phyloP scores from a whole-genome alignment of 345 rosid genomes.

The Noccaea bulbosa region DNA sequence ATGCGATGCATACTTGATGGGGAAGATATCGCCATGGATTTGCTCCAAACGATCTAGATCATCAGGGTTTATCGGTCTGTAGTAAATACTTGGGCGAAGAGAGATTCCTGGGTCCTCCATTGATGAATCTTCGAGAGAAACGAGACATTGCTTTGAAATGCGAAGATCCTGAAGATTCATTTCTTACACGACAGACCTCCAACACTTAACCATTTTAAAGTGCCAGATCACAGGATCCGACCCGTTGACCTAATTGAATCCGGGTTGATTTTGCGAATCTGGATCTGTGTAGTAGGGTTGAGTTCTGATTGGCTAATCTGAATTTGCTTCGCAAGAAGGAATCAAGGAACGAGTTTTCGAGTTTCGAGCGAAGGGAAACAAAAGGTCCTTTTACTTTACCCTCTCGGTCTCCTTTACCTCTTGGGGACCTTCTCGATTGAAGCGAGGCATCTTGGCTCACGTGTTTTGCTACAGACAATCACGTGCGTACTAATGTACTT shows the following conservation, averaged over 20 bases:
- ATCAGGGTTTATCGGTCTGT: slow-evolving; percentile 63
- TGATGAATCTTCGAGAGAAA: slow-evolving; percentile 43
- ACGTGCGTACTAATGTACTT: slow-evolving; percentile 10
- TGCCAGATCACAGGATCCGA: slow-evolving; percentile 35
- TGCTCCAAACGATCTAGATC: slow-evolving; percentile 67
- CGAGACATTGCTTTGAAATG: not conserved
- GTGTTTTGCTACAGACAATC: slow-evolving; percentile 24
- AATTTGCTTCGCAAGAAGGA: slow-evolving; percentile 19
- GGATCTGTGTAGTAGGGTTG: slow-evolving; percentile 5
- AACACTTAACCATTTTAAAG: not conserved
- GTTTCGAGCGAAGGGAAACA: slow-evolving; percentile 14
- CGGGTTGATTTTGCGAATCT: not conserved
- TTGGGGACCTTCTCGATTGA: slow-evolving; percentile 33
- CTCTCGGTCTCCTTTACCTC: slow-evolving; percentile 14
- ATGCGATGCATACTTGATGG: slow-evolving; percentile 58
- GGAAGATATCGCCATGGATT: slow-evolving; percentile 71
- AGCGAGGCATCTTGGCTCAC: slow-evolving; percentile 30
- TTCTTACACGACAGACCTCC: not conserved
- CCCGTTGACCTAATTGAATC: slow-evolving; percentile 10
- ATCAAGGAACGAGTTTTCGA: slow-evolving; percentile 22
- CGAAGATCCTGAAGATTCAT: not conserved
- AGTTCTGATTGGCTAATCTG: slow-evolving; percentile 30
- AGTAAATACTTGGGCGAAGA: slow-evolving; percentile 58
- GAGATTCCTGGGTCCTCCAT: slow-evolving; percentile 55
- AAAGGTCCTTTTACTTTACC: slow-evolving; percentile 25